These are phyloP conservation scores for Xylaria telfairii DNA, from an alignment of 495 filamentous ascomycete genomes.

Conservation along the genomic window DNA sequence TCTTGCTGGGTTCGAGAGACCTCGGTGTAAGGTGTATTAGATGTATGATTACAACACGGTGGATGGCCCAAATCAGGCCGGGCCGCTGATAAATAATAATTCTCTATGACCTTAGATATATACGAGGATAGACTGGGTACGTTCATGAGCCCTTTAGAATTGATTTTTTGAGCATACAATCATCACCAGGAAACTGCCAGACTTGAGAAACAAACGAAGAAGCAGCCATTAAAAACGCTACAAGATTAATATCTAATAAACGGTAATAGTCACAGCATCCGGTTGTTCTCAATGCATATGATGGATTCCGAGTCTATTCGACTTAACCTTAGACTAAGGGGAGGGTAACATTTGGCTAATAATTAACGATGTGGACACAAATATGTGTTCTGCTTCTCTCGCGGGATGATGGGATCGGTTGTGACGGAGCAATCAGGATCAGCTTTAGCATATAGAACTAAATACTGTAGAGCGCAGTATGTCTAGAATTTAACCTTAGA, in stretches of 20 bases:
- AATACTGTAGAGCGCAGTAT: too few species aligned
- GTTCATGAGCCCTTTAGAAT: neutral
- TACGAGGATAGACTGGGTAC: neutral
- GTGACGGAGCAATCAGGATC: too few species aligned
- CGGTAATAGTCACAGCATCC: neutral
- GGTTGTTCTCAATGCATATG: neutral
- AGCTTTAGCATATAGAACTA: too few species aligned
- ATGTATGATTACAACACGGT: neutral
- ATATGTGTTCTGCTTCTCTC: neutral
- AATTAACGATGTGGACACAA: neutral
- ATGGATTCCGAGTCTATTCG: too few species aligned
- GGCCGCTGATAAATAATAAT: neutral
- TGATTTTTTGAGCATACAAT: neutral
- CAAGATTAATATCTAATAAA: neutral
- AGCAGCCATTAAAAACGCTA: neutral
- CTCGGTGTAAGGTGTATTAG: too few species aligned
- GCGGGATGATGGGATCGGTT: too few species aligned
- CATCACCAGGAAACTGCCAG: neutral
- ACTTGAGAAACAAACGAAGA: neutral
- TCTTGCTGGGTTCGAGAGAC: neutral
- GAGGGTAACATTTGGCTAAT: neutral
- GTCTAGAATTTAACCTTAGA: too few species aligned
- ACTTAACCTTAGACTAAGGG: neutral
- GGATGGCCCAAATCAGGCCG: neutral
- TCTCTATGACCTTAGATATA: neutral